A percentile compares a stretch with the other conserved stretches of the same genome.
Evolutionary conservation across 129 eudicot genomes (phyloP).

Genomic region (Gnaphalium uliginosum): DNA sequence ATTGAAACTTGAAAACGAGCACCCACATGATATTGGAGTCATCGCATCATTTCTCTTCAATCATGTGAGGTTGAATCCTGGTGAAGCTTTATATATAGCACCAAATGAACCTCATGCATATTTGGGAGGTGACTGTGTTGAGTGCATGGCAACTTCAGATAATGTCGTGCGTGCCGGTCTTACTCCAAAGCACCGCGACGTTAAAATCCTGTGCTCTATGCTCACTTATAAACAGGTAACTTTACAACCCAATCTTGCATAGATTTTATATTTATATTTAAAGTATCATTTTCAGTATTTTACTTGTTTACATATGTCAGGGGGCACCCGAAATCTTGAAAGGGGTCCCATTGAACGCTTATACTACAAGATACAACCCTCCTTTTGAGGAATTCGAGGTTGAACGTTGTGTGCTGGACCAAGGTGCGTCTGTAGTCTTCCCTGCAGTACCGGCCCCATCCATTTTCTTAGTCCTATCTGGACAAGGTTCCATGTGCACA

Average conservation of each 20-base stretch:
- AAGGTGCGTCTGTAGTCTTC: slow-evolving; percentile 46
- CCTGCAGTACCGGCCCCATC: slow-evolving; percentile 70
- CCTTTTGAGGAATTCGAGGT: slow-evolving; percentile 93
- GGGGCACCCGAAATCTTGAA: slow-evolving; percentile 67
- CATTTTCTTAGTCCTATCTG: slow-evolving; percentile 57
- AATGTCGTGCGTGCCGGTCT: slow-evolving; percentile 98
- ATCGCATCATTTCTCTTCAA: slow-evolving; percentile 80
- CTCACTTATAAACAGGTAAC: slow-evolving; percentile 88
- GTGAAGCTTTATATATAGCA: slow-evolving; percentile 83
- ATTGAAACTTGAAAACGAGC: slow-evolving; percentile 64
- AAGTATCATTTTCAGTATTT: not conserved
- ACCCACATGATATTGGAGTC: slow-evolving; percentile 84
- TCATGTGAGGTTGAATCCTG: slow-evolving; percentile 72
- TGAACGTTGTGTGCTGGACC: slow-evolving; percentile 55
- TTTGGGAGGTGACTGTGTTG: slow-evolving; percentile 75
- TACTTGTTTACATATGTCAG: slow-evolving; percentile 34
- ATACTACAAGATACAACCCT: slow-evolving; percentile 64
- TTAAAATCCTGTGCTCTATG: slow-evolving; percentile 76
- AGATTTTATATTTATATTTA: not conserved
- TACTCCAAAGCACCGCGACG: slow-evolving; percentile 82
- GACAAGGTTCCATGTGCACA: slow-evolving; percentile 55
- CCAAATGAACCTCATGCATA: slow-evolving; percentile 96
- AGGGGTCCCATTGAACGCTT: slow-evolving; percentile 50
- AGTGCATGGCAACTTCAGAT: slow-evolving; percentile 99
- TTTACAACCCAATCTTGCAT: not conserved